A percentile compares a stretch with the other conserved stretches of the same genome.
phyloP scores from a whole-genome alignment of 768 basidiomycete species.

The Boletus sp. region DNA sequence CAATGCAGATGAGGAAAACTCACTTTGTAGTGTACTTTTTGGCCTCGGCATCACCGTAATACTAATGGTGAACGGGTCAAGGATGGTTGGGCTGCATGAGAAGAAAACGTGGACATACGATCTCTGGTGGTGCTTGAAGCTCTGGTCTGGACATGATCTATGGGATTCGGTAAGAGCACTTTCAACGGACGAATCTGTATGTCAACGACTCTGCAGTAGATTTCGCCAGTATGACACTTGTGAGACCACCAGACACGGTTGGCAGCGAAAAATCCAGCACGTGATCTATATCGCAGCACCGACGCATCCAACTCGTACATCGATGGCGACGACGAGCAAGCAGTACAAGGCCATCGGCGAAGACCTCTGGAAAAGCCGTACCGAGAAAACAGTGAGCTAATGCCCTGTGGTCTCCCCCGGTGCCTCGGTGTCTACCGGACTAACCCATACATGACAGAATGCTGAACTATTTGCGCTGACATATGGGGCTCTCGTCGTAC shows the following conservation, averaged over 20 bases:
- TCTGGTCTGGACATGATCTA: conserved; percentile 79
- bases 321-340: conserved; percentile 72
- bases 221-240: not conserved
- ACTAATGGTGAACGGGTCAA: conserved; percentile 45
- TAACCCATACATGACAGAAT: conserved; percentile 58
- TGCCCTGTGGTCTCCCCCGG: conserved; percentile 4
- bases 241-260: not conserved
- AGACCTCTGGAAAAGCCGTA: conserved; percentile 91
- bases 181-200: not conserved
- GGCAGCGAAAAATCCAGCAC: conserved; percentile 10
- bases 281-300: conserved; percentile 18
- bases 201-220: not conserved
- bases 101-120: conserved; percentile 47
- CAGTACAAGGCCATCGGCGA: conserved; percentile 89
- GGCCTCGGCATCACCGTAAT: conserved; percentile 94
- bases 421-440: conserved; percentile 12
- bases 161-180: not conserved
- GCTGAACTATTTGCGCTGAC: conserved; percentile 96
- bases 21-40: conserved; percentile 97
- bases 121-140: conserved; percentile 84
- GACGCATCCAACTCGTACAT: not conserved
- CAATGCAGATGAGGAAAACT: conserved; percentile 16
- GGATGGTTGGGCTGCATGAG: no score
- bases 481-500: conserved; percentile 96
- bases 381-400: conserved; percentile 86